Conservation (phyloP, 2,329 filamentous ascomycete species). For the Claviceps sp. region DNA sequence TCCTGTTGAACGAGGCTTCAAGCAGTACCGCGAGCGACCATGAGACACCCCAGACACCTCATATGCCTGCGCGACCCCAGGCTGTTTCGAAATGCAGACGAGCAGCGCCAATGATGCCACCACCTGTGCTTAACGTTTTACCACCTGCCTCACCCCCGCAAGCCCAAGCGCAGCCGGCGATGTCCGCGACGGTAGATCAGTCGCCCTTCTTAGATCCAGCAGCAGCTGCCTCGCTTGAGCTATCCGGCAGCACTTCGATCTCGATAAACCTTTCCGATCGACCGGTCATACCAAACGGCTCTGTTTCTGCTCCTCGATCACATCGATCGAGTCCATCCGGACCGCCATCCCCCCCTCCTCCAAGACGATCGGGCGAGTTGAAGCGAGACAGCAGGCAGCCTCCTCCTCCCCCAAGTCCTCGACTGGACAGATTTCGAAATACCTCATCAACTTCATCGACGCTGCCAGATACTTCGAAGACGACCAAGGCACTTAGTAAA, state of each 20-base stretch:
- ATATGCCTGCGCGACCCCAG: slow-evolving; percentile 13
- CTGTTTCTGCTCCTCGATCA: slow-evolving; percentile 22
- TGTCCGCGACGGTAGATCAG: slow-evolving; percentile 25
- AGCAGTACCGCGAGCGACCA: slow-evolving; percentile 11
- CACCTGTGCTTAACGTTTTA: slow-evolving; percentile 55
- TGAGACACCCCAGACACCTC: slow-evolving; percentile 11
- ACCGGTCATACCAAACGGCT: slow-evolving; percentile 37
- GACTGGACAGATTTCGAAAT: slow-evolving; percentile 52
- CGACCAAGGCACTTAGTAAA: slow-evolving; percentile 7
- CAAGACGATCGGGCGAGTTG: slow-evolving; percentile 46
- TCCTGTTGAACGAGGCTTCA: slow-evolving; percentile 8
- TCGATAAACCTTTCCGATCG: slow-evolving; percentile 42
- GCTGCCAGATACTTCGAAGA: slow-evolving; percentile 7
- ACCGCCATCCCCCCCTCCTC: slow-evolving; percentile 50
- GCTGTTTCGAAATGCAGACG: slow-evolving; percentile 12
- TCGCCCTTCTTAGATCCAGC: slow-evolving; percentile 35
- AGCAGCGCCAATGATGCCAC: slow-evolving; percentile 21
- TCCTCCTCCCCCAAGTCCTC: slow-evolving; percentile 63
- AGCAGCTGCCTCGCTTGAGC: slow-evolving; percentile 25
- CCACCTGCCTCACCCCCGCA: slow-evolving; percentile 59
- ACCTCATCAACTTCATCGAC: slow-evolving; percentile 11
- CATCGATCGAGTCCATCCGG: slow-evolving; percentile 33
- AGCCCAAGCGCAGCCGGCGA: slow-evolving; percentile 20
- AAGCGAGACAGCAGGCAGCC: slow-evolving; percentile 31
- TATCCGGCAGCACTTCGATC: slow-evolving; percentile 29